Evolutionary conservation across 2,329 filamentous ascomycete species (phyloP), one percentile per base, ranked within the genome.

Genomic region (Hypoxylon rubiginosum): DNA sequence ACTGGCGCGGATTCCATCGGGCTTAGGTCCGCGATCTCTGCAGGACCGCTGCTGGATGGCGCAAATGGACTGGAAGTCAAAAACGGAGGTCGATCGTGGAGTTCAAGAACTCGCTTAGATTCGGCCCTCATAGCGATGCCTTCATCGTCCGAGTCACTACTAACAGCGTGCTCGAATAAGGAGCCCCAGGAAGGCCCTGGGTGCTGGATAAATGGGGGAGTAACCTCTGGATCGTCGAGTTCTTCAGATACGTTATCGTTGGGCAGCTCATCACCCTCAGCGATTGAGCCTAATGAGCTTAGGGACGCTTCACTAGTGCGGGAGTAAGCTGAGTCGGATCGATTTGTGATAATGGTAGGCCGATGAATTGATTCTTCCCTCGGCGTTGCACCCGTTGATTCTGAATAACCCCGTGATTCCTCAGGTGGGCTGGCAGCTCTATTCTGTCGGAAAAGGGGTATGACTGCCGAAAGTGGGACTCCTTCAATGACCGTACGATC

Each of bases 131-230:
- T 76, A 53, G 70, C 48, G 54, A 76, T 74, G 1, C 73, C 75
- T 58, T 76, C 75, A 28, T 76, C 75, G 11, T 70, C 67, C 10
- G 73, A 72, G n/a, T 72, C 66, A 21, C 69, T 65, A 43, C 62
- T 69, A 15, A 24, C 51, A 17, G 30, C 28, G 8, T 57, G 62
- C 17, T 67, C 64, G 6, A 59, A 30, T 6, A 57, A 55, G 19
- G 55, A 19, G 13, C 61, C 50, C 43, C 61, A 62, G 17, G 60
- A 58, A 30, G 70, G 72, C 3, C 72, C 69, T 13, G 69, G 61
- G 41, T 71, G 68, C 48, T 70, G 60, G 21, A 65, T 36, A 21
- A 43, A 58, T 26, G 21, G 17, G 45, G 49, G 45, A 41, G 53
- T 26, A 36, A 15, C 41, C 43, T 24, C 3, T 24, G 10, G 19